A percentile compares a stretch with the other conserved stretches of the same genome.
phyloP scores from a whole-genome alignment of 2,329 filamentous ascomycete genomes.

The Diaporthe sp. region DNA sequence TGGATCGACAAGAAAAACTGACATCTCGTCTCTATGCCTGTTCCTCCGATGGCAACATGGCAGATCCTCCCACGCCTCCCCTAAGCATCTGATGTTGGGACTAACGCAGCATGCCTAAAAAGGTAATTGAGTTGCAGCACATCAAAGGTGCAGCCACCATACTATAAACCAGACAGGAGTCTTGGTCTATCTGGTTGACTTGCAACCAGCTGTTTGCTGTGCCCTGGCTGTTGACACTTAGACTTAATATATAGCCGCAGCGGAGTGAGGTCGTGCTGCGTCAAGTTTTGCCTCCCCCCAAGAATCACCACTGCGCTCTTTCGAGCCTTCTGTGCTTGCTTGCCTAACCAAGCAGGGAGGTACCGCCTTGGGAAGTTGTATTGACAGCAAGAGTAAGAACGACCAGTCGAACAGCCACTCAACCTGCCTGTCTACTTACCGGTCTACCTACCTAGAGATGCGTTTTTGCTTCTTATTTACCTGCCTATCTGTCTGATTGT shows the following conservation, averaged over 20 bases:
- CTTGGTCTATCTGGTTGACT: not conserved
- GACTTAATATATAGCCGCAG: not conserved
- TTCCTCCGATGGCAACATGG: not conserved
- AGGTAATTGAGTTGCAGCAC: not conserved
- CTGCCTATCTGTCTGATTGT: too few species aligned
- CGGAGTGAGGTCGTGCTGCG: not conserved
- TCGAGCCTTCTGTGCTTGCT: too few species aligned
- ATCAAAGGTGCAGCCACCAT: not conserved
- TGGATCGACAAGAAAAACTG: constrained; percentile 5
- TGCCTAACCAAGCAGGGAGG: too few species aligned
- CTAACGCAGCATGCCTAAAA: constrained; percentile 17
- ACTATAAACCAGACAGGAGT: not conserved
- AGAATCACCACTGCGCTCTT: too few species aligned
- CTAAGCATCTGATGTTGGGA: constrained; percentile 5
- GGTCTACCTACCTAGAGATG: too few species aligned
- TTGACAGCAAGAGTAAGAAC: too few species aligned
- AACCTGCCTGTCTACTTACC: too few species aligned
- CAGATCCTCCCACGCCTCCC: not conserved
- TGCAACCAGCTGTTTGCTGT: not conserved
- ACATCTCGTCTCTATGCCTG: not conserved
- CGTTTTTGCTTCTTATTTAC: too few species aligned
- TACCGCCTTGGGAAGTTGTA: too few species aligned
- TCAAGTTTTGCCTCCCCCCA: too few species aligned
- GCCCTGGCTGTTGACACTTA: not conserved
- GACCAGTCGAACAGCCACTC: too few species aligned